phyloP scores from a whole-genome alignment of 345 rosid genomes.

The Sisymbrium irio region DNA sequence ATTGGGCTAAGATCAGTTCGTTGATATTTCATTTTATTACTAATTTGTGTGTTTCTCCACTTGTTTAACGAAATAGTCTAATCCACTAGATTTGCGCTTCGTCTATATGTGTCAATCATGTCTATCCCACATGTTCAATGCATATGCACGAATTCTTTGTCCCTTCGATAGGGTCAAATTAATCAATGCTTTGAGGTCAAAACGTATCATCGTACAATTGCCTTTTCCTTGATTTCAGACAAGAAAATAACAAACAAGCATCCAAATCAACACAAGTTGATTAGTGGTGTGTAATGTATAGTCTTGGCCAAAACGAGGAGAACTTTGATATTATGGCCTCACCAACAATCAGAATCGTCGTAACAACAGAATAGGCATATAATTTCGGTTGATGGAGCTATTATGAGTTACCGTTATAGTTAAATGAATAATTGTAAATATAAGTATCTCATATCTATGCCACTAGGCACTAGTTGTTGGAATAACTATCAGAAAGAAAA shows the following conservation, averaged over 20 bases:
- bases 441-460: too few species aligned
- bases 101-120: conserved; percentile 2
- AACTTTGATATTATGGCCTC: too few species aligned
- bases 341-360: too few species aligned
- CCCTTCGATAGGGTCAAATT: conserved; percentile 25
- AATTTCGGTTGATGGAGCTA: too few species aligned
- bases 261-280: not conserved
- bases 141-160: not conserved
- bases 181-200: conserved; percentile 15
- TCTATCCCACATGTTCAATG: conserved; percentile 20
- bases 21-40: not conserved
- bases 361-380: too few species aligned
- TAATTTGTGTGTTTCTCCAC: not conserved
- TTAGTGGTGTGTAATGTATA: not conserved
- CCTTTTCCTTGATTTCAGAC: conserved; percentile 22
- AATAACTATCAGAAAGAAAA: too few species aligned
- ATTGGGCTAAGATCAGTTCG: not conserved
- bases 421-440: too few species aligned
- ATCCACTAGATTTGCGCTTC: conserved; percentile 1
- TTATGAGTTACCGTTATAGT: too few species aligned
- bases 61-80: conserved; percentile 13
- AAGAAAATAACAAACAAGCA: not conserved
- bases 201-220: conserved; percentile 7
- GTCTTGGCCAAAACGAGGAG: too few species aligned
- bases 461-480: too few species aligned